Base-by-base conservation (phyloP, 2,329 filamentous ascomycete species). In the Fusarium pseudonygamai region DNA sequence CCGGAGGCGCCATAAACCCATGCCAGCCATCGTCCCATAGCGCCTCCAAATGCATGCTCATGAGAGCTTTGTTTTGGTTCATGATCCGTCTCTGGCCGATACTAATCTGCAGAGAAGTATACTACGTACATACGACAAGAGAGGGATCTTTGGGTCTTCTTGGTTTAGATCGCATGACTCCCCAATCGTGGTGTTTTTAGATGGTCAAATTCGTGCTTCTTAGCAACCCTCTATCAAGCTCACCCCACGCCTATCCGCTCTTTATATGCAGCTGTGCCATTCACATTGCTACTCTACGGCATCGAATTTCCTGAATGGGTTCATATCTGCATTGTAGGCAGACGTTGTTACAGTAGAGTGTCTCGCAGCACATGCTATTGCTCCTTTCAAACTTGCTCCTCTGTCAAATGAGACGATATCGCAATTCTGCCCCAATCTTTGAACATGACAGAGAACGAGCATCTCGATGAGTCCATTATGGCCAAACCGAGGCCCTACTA, bases 231-330 rank as follows among this genome's bases (percentile, higher is more conserved):
- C 45, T 55, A 40, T 46, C 43, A 26, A 22, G 40, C 28, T 58
- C 46, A 47, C 61, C 49, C 60, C 60, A 50, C 50, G 71, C 59
- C 64, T 32, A 26, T 55, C 32, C 30, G 53, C 57, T 69, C 56
- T 55, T 40, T 52, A 13, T 39, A 57, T 69, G 57, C 45, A 59
- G 45, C 56, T 42, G 56, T 67, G 60, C 61, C 39, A 66, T 60
- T 67, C 60, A 45, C 42, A 39, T 59, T 59, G 64, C 65, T 56
- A 60, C 67, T 67, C 63, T 60, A 50, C 40, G 46, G 46, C 64
- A 56, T 58, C 49, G 36, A 59, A 60, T 70, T 74, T 60, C 64
- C 72, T 72, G 56, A 55, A 60, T 71, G 60, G 45, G 69, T 69
- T 50, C 60, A 70, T 65, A 55, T 63, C 43, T 66, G 37, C 62